These are phyloP conservation scores for Nakazawaea holstii DNA, from an alignment of 805 yeast species.

Conservation along the genomic window DNA sequence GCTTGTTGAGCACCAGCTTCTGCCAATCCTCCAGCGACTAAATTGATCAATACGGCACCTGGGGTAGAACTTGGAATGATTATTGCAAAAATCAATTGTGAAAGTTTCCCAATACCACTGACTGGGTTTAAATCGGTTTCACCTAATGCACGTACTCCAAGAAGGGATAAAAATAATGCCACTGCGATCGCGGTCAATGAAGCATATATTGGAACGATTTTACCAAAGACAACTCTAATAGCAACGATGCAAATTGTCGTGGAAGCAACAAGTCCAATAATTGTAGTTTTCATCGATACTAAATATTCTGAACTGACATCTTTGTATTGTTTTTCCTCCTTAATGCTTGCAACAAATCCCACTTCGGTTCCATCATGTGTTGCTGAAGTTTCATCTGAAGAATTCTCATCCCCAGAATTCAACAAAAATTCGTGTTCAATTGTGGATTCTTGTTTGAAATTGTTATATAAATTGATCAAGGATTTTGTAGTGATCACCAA, in stretches of 20 bases:
- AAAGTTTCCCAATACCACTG: conserved; percentile 90
- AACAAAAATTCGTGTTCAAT: conserved; percentile 2
- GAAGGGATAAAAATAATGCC: conserved; percentile 73
- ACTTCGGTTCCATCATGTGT: background rate
- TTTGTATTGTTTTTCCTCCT: conserved; percentile 7
- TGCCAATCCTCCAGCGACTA: conserved; percentile 94
- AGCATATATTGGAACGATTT: conserved; percentile 65
- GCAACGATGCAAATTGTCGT: conserved; percentile 62
- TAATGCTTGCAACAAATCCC: no score
- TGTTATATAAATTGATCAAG: conserved; percentile 12
- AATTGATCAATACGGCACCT: conserved; percentile 75
- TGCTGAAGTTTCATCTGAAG: conserved; percentile 6
- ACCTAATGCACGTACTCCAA: conserved; percentile 92
- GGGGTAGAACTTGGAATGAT: conserved; percentile 71
- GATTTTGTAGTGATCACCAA: conserved; percentile 52
- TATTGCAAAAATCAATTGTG: conserved; percentile 83
- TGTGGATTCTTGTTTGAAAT: background rate
- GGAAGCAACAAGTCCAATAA: conserved; percentile 59
- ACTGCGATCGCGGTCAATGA: conserved; percentile 61
- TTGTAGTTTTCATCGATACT: conserved; percentile 43
- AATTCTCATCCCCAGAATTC: background rate
- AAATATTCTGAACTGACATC: conserved; percentile 38
- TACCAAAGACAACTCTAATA: conserved; percentile 65
- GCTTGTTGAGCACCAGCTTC: conserved; percentile 99
- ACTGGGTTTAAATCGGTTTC: conserved; percentile 97